Evolutionary conservation across 1,284 basidiomycete species (phyloP), one percentile per base, ranked within the genome.

Genomic region (Ustilago shanxiensis): DNA sequence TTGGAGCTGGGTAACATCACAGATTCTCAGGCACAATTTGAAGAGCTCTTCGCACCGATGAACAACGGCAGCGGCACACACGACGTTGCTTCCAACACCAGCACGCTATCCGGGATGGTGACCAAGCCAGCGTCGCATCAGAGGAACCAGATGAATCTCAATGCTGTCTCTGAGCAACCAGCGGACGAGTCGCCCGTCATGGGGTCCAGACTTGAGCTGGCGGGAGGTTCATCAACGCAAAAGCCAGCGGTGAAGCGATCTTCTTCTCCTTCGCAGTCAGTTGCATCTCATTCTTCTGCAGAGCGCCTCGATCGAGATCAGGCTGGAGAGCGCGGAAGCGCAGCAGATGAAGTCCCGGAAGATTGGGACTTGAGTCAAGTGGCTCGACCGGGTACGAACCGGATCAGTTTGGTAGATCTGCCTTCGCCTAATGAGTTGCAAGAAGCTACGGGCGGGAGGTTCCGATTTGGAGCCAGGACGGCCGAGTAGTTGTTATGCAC

Each of bases 111-210:
- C 0, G 63, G 63, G 11, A 64, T 50, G 24, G 60, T 77, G 33
- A 73, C 59, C 58, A 73, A 71, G 57, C 75, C 75, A 20, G 75
- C 75, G 2, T 63, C 70, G 28, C 70, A 72, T n/a, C 75, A 77
- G 45, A 37, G 71, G 45, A 66, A 71, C 31, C 75, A 73, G 64
- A 77, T 70, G 70, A 66, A 72, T 31, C 67, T 77, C 20, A 77
- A 73, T 39, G 66, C 67, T 1, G 75, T 77, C 10, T 66, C 63
- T 18, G 75, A 77, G 52, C 70, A 70, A 49, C 71, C 75, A 37
- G 66, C 71, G 1, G 75, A 70, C 51, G 75, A 77, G 28, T 73
- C 75, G 16, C 71, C 75, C 13, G 66, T 70, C 35, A 63, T 77
- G 64, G 22, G 63, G 24, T 52, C 51, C 3, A 33, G 59, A n/a